These are phyloP conservation scores for Pseudopithomyces maydicus DNA, from an alignment of 2,329 filamentous ascomycete species.

Conservation along the genomic window DNA sequence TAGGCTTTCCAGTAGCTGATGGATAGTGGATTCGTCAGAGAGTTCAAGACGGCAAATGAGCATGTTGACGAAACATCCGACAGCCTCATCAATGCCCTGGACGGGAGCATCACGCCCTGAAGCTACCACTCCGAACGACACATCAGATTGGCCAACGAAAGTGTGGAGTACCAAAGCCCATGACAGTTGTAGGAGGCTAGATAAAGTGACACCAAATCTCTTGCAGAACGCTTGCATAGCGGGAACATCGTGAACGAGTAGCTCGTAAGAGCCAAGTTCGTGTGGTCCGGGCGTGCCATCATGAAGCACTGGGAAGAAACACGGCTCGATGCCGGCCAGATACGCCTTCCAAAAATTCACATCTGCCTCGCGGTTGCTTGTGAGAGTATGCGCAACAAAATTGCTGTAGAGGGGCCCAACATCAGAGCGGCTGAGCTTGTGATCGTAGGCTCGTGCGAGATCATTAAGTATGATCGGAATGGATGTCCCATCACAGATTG, in stretches of 20 bases:
- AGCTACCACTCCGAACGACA: constrained; percentile 61
- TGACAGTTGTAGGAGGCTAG: constrained; percentile 56
- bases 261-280: constrained; percentile 44
- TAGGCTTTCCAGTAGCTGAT: constrained; percentile 49
- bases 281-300: constrained; percentile 40
- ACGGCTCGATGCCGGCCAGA: constrained; percentile 52
- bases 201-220: constrained; percentile 51
- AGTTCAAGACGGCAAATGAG: constrained; percentile 56
- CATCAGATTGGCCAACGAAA: constrained; percentile 54
- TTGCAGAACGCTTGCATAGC: constrained; percentile 44
- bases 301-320: constrained; percentile 51
- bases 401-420: constrained; percentile 44
- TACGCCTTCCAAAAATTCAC: constrained; percentile 54
- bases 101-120: constrained; percentile 60
- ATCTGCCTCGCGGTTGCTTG: constrained; percentile 35
- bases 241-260: constrained; percentile 41
- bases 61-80: constrained; percentile 62
- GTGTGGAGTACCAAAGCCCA: constrained; percentile 58
- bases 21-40: constrained; percentile 40
- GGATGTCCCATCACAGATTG: constrained; percentile 57
- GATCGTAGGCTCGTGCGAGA: constrained; percentile 52
- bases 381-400: constrained; percentile 42
- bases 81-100: constrained; percentile 53
- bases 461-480: constrained; percentile 56
- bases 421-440: constrained; percentile 43